phyloP scores from a whole-genome alignment of 805 yeast species.

The Blastobotrys mokoenaii region DNA sequence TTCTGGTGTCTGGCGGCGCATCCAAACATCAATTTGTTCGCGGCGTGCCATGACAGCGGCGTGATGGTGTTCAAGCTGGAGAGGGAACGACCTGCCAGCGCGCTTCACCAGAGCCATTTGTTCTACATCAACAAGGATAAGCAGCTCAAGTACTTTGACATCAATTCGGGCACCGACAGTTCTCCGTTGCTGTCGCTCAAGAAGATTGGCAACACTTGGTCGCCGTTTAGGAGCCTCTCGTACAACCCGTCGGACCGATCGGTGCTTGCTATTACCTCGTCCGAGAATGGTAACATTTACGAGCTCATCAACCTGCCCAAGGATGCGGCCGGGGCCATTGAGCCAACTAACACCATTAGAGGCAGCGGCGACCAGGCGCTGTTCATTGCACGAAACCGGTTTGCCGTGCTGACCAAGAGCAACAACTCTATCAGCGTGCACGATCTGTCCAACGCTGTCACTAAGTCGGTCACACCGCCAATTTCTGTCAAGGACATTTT shows the following conservation, averaged over 20 bases:
- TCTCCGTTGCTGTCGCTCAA: constrained; percentile 78
- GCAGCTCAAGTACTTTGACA: constrained; percentile 76
- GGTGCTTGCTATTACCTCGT: constrained; percentile 68
- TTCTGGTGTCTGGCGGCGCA: constrained; percentile 91
- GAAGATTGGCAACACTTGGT: constrained; percentile 79
- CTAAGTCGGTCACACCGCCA: constrained; percentile 61
- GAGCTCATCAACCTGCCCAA: constrained; percentile 73
- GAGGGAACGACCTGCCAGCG: constrained; percentile 93
- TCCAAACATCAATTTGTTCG: constrained; percentile 85
- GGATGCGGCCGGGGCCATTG: constrained; percentile 88
- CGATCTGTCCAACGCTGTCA: constrained; percentile 71
- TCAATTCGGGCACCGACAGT: constrained; percentile 51
- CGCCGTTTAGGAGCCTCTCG: constrained; percentile 72
- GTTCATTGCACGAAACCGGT: constrained; percentile 91
- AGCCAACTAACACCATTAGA: constrained; percentile 69
- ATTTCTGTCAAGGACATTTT: constrained; percentile 59
- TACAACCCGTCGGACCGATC: constrained; percentile 92
- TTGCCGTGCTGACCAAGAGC: constrained; percentile 65
- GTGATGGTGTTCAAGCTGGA: constrained; percentile 96
- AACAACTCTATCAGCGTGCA: constrained; percentile 67
- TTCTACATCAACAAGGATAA: constrained; percentile 74
- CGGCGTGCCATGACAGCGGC: constrained; percentile 95
- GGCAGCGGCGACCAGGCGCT: constrained; percentile 82
- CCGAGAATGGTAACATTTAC: constrained; percentile 45
- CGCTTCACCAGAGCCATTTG: constrained; percentile 62